Evolutionary conservation across 306 rosid species (phyloP).

Genomic region (Fragaria iinumae): DNA sequence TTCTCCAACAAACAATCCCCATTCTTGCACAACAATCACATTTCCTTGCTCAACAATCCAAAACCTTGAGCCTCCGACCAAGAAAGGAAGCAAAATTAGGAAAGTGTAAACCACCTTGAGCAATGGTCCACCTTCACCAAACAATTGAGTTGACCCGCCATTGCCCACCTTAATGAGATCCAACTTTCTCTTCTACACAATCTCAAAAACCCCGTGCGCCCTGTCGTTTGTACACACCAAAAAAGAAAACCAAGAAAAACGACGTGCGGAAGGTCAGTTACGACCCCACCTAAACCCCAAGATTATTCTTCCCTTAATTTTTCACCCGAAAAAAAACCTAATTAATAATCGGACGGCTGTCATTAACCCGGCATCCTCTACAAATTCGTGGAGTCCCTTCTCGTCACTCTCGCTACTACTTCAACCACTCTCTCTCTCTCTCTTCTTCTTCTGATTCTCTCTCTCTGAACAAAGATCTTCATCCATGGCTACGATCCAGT

Average conservation of each 20-base stretch:
- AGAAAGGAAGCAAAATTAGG: background rate
- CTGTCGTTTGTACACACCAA: background rate
- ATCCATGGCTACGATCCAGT: conserved; percentile 59
- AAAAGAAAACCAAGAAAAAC: background rate
- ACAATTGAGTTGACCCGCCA: background rate
- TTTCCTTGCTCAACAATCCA: background rate
- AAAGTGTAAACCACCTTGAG: background rate
- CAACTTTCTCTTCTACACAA: background rate
- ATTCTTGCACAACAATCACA: background rate
- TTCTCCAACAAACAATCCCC: too few relatives aligned
- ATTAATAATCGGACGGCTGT: conserved; percentile 33
- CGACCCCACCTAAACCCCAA: background rate
- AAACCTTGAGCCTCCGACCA: background rate
- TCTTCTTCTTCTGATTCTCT: background rate
- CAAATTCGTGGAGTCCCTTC: conserved; percentile 13
- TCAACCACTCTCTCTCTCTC: background rate
- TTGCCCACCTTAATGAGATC: background rate
- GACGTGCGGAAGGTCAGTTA: conserved; percentile 10
- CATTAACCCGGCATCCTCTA: conserved; percentile 13
- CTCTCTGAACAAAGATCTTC: conserved; percentile 23
- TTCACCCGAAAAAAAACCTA: background rate
- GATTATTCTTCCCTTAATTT: background rate
- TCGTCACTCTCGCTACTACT: background rate
- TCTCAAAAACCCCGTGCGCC: background rate
- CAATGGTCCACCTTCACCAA: background rate